Conservation (phyloP, 768 basidiomycete genomes). For the Tricholomella constricta region DNA sequence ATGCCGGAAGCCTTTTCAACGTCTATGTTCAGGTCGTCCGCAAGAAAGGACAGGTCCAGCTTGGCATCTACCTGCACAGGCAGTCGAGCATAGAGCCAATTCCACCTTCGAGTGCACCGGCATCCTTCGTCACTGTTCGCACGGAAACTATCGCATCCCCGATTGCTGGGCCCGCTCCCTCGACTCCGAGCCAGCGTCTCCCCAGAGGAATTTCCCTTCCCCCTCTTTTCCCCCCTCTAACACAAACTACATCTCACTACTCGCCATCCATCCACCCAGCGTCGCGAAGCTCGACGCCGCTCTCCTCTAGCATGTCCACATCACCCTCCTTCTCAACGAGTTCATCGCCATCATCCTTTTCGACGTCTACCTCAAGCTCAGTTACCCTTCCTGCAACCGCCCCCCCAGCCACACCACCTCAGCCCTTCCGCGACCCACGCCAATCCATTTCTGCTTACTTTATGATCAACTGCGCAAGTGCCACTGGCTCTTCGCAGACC, state of each 20-base stretch:
- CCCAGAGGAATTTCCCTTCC: conserved; percentile 35
- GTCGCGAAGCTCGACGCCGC: conserved; percentile 47
- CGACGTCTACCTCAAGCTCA: conserved; percentile 11
- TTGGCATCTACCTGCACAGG: conserved; percentile 88
- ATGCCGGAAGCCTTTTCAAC: conserved; percentile 86
- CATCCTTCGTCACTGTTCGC: conserved; percentile 8
- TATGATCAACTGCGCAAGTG: conserved; percentile 77
- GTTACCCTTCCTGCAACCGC: conserved; percentile 43
- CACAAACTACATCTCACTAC: conserved; percentile 38
- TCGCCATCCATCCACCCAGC: conserved; percentile 49
- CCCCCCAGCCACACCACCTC: conserved; percentile 50
- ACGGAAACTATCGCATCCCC: conserved; percentile 6
- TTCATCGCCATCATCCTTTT: conserved; percentile 23
- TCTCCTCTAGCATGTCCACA: conserved; percentile 18
- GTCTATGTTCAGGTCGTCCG: conserved; percentile 87
- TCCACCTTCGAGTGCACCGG: conserved; percentile 67
- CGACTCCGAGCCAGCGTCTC: neutral
- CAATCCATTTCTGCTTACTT: conserved; percentile 78
- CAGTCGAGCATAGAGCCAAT: conserved; percentile 81
- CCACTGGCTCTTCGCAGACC: conserved; percentile 80
- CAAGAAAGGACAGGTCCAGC: conserved; percentile 73
- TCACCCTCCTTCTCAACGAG: conserved; percentile 24
- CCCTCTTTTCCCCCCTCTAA: conserved; percentile 26
- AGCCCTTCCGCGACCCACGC: conserved; percentile 79
- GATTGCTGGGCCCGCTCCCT: conserved; percentile 10